These are phyloP conservation scores for Lentinula raphanica DNA, from an alignment of 768 basidiomycete genomes.

Conservation along the genomic window DNA sequence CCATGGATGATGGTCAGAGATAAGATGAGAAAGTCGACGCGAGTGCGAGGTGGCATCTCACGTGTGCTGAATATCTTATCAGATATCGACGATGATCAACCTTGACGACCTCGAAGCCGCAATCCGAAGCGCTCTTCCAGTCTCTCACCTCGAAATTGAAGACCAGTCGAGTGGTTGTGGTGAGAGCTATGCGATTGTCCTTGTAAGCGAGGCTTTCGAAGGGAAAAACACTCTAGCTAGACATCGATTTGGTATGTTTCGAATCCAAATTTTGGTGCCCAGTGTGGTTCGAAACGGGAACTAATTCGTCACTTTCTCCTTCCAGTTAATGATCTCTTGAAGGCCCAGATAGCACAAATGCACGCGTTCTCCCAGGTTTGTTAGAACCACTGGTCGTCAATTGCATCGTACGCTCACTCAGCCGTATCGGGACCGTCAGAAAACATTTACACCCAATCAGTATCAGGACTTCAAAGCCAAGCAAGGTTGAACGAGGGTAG, in stretches of 20 bases:
- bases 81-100: slow-evolving; percentile 2
- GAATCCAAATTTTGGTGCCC: background rate
- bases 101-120: slow-evolving; percentile 3
- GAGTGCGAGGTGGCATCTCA: background rate
- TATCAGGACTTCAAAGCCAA: slow-evolving; percentile 47
- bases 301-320: background rate
- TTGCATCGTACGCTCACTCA: background rate
- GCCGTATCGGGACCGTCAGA: slow-evolving; percentile 37
- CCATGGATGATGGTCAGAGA: background rate
- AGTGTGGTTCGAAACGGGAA: background rate
- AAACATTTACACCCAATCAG: slow-evolving; percentile 69
- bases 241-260: slow-evolving; percentile 55
- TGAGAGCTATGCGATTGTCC: slow-evolving; percentile 65
- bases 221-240: slow-evolving; percentile 76
- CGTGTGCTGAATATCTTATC: slow-evolving; percentile 2
- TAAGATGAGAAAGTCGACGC: background rate
- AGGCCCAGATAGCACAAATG: slow-evolving; percentile 70
- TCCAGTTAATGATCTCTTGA: slow-evolving; percentile 73
- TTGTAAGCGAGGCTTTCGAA: slow-evolving; percentile 79
- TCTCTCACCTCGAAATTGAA: slow-evolving; percentile 65
- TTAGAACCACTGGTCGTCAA: background rate
- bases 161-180: slow-evolving; percentile 82
- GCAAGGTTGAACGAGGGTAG: slow-evolving; percentile 4
- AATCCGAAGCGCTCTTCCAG: slow-evolving; percentile 14
- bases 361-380: slow-evolving; percentile 82